Evolutionary conservation across 345 rosid genomes (phyloP), one percentile per base, ranked within the genome.

Genomic region (Arabis alpina): DNA sequence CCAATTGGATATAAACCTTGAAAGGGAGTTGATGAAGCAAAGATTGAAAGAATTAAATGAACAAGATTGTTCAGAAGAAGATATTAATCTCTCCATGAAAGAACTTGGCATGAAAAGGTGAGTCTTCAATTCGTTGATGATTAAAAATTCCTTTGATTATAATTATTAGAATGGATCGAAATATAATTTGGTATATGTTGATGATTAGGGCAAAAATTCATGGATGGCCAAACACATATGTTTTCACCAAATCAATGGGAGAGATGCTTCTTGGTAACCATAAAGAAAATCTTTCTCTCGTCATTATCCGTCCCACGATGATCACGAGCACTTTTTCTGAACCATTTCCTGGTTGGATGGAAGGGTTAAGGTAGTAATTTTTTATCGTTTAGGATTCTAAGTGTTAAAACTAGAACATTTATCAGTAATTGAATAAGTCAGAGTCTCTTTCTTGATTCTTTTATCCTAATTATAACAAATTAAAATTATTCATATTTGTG

Each of bases 221-320:
- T 48, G 98, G 98, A 63, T 90, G 96, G 93, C 93, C 90, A 64
- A 90, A 88, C 67, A 82, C 92, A 1, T 92, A 88, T 25, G 89
- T 80, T 15, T 89, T 90, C 71, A 89, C 98, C 10, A 92, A 92
- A 82, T 88, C 98, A 14, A 92, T 85, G 96, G 96, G 84, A 59
- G 96, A 86, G 47, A 92, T 90, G 95, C 57, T 88, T 56, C 73
- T 90, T 39, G 83, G 74, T 15, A 54, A 61, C 1, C 64, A 76
- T 55, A 85, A 72, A 78, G 91, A 78, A 8, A 76, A 80, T 37
- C 40, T 84, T 12, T 87, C 98, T 1, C 85, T 86, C 1, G 85
- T 83, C 43, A 79, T 90, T 3, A 63, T 86, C 6, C 88, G 93
- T 10, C 96, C 91, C 0, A 80, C 93, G 14, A 87, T 90, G 44